Conservation (phyloP, 768 basidiomycete species). For the Gautieria morchelliformis region DNA sequence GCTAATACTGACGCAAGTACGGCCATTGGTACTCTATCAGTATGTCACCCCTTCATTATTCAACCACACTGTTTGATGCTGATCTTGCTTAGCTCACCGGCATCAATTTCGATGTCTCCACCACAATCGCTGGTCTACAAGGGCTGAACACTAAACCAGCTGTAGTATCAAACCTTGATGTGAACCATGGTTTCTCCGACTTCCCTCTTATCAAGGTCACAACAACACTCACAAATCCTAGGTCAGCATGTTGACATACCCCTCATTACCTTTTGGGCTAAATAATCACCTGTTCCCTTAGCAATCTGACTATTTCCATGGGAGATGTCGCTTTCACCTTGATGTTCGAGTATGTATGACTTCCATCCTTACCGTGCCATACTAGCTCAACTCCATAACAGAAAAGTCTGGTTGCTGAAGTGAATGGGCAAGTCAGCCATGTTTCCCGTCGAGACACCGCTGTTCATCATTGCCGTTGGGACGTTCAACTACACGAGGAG, state of each 20-base stretch:
- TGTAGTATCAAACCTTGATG: slow-evolving; percentile 48
- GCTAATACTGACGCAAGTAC: slow-evolving; percentile 48
- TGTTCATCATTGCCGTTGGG: too few species aligned
- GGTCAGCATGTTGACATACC: slow-evolving; percentile 24
- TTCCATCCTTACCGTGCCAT: background rate
- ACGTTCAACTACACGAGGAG: too few species aligned
- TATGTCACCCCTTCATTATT: background rate
- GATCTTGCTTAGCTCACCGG: slow-evolving; percentile 25
- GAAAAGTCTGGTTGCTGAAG: too few species aligned
- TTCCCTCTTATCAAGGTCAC: slow-evolving; percentile 60
- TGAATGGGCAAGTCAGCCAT: too few species aligned
- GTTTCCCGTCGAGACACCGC: too few species aligned
- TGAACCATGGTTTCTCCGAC: slow-evolving; percentile 55
- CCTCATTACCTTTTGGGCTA: slow-evolving; percentile 3
- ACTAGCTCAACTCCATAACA: slow-evolving; percentile 14
- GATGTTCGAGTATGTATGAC: slow-evolving; percentile 38
- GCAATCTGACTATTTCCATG: slow-evolving; percentile 39
- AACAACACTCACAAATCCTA: slow-evolving; percentile 58
- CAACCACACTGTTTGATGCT: background rate
- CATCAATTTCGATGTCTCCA: slow-evolving; percentile 51
- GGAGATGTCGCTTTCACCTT: slow-evolving; percentile 57
- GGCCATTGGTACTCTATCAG: slow-evolving; percentile 51
- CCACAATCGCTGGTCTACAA: slow-evolving; percentile 52
- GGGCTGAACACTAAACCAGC: slow-evolving; percentile 52
- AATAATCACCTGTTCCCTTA: slow-evolving; percentile 6